A percentile compares a stretch with the other conserved stretches of the same genome.
Conservation (phyloP, 1,284 basidiomycete genomes). For the Megacollybia platyphylla region DNA sequence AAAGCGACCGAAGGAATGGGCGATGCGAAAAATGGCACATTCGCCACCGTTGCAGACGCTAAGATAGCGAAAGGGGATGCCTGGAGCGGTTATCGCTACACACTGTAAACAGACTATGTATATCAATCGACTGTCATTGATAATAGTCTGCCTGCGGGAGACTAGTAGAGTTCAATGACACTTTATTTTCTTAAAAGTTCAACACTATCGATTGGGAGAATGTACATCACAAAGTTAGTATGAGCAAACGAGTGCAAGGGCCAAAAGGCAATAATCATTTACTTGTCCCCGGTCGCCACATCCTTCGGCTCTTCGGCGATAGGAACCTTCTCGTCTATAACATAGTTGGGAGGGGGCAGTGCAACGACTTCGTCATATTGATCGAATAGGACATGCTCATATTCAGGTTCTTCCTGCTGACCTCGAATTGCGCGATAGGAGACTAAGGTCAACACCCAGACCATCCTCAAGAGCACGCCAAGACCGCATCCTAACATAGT, state of each 20-base stretch:
- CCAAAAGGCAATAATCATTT: no score
- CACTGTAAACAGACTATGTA: constrained; percentile 10
- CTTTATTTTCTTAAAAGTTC: background rate
- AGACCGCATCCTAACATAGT: constrained; percentile 51
- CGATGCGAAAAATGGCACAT: constrained; percentile 30
- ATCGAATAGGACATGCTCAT: constrained; percentile 20
- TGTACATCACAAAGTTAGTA: background rate
- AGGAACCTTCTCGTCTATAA: constrained; percentile 27
- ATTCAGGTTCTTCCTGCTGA: constrained; percentile 20
- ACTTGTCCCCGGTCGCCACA: no score
- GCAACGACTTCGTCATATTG: constrained; percentile 20
- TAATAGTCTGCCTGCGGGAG: no score
- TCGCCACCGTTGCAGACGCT: constrained; percentile 33
- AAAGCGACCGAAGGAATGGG: constrained; percentile 8
- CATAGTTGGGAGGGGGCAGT: constrained; percentile 37
- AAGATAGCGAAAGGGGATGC: constrained; percentile 43
- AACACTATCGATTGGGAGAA: background rate
- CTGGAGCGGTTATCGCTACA: constrained; percentile 50
- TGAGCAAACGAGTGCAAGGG: background rate
- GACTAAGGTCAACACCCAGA: constrained; percentile 57
- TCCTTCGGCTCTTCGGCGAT: no score
- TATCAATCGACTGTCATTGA: background rate
- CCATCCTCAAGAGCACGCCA: constrained; percentile 65
- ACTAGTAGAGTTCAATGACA: background rate
- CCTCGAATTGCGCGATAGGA: constrained; percentile 40